Percentiles rank a stretch among this genome's conserved stretches.
Evolutionary conservation across 495 filamentous ascomycete species (phyloP).

Genomic region (Aspergillus avenaceus): DNA sequence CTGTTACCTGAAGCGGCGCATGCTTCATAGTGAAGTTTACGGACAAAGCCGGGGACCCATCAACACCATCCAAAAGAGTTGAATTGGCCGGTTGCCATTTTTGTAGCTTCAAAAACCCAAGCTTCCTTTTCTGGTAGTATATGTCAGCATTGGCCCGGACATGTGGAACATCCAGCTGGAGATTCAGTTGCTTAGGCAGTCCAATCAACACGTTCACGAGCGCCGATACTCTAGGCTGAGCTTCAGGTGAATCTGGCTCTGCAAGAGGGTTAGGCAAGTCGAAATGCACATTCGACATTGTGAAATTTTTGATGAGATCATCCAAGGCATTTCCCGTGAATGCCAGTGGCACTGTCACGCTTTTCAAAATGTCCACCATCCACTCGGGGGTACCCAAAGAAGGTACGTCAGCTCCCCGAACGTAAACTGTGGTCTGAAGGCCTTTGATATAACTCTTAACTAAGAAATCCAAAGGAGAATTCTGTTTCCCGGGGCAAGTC

Average conservation of each 20-base stretch:
- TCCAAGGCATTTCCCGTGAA: conserved; percentile 79
- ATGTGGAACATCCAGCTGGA: conserved; percentile 67
- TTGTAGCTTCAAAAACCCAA: conserved; percentile 70
- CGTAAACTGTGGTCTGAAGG: conserved; percentile 68
- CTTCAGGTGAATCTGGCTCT: conserved; percentile 67
- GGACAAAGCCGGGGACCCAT: conserved; percentile 53
- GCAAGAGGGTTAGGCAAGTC: conserved; percentile 73
- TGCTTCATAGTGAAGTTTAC: conserved; percentile 72
- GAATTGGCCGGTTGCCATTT: conserved; percentile 86
- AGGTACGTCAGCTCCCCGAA: conserved; percentile 70
- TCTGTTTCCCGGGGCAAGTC: conserved; percentile 66
- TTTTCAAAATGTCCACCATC: conserved; percentile 74
- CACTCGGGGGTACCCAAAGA: conserved; percentile 65
- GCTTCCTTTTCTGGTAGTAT: conserved; percentile 65
- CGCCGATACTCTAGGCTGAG: conserved; percentile 75
- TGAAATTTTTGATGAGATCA: conserved; percentile 79
- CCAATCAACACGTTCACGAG: conserved; percentile 70
- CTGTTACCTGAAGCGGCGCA: conserved; percentile 75
- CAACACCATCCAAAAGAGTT: conserved; percentile 54
- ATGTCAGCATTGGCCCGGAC: conserved; percentile 76
- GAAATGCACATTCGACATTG: conserved; percentile 78
- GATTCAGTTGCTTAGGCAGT: conserved; percentile 80
- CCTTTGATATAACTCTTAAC: conserved; percentile 79
- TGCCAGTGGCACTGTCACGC: conserved; percentile 77
- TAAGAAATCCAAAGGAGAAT: conserved; percentile 82